These are phyloP conservation scores for Limnanthes douglasii DNA, from an alignment of 345 rosid species.

Conservation along the genomic window DNA sequence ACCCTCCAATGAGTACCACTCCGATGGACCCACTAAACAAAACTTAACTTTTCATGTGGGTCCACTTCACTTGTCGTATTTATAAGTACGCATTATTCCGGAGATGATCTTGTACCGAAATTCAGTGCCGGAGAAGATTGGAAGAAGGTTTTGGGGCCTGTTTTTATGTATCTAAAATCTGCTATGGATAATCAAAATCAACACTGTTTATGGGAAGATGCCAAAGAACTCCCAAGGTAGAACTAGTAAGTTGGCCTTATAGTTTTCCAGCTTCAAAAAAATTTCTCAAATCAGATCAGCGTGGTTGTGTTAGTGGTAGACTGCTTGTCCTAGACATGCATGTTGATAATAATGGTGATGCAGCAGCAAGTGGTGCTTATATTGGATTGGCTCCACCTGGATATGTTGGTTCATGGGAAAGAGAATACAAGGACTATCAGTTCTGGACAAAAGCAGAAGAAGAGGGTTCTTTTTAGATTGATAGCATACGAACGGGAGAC, in stretches of 20 bases:
- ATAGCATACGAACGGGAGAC: conserved; percentile 28
- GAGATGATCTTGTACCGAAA: conserved; percentile 61
- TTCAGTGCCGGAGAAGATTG: conserved; percentile 47
- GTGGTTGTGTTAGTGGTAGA: conserved; percentile 60
- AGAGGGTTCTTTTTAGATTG: conserved; percentile 39
- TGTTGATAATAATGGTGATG: too few relatives aligned
- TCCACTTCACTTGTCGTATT: conserved; percentile 76
- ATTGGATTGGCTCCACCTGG: conserved; percentile 76
- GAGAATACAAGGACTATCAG: conserved; percentile 67
- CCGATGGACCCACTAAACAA: conserved; percentile 78
- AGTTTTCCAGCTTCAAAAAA: conserved; percentile 85
- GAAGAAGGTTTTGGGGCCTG: conserved; percentile 94
- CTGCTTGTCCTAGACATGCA: conserved; percentile 55
- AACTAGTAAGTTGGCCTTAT: conserved; percentile 84
- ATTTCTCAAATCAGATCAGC: conserved; percentile 43
- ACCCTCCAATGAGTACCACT: conserved; percentile 71
- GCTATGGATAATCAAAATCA: conserved; percentile 29
- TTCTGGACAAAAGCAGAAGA: conserved; percentile 62
- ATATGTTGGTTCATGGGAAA: conserved; percentile 75
- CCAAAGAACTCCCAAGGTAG: conserved; percentile 53
- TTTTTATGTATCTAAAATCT: conserved; percentile 70
- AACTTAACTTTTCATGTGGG: conserved; percentile 89
- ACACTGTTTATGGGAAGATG: conserved; percentile 82
- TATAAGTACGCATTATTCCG: conserved; percentile 70
- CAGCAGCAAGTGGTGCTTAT: conserved; percentile 42